Base-by-base conservation (phyloP, 1,284 basidiomycete genomes). In the Stereum hirsutum region DNA sequence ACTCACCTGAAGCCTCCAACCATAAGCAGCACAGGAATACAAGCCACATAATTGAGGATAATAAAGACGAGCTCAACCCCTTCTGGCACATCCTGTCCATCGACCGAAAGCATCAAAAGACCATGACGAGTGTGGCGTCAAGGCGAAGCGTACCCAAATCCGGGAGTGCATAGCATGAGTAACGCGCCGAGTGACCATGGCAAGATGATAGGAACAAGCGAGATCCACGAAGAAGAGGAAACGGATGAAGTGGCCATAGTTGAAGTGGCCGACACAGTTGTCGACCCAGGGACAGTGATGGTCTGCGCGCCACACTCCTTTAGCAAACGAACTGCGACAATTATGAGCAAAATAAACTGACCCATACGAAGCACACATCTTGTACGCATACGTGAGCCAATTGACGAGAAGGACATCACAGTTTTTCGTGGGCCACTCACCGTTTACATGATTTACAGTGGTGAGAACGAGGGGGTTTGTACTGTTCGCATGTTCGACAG, bases 221-320 rank as follows among this genome's bases (percentile, higher is more conserved):
- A 93, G 33, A 57, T 95, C 89, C 44, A 99, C 93, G 54, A 75
- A 93, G 61, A 93, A 83, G 2, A 97, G 75, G 64, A 97, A 97
- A 17, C 93, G 85, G 44, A 96, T 68, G 58, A 98, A 98, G 63
- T 94, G 79, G 1, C 84, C 85, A 49, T 94, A 83, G 61, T 95
- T 97, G 64, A 73, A 77, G 61, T 90, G 84, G 0, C 92, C 93
- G 50, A 96, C 84, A 57, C 91, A 91, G 58, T 89, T 90, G 57
- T 89, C 88, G 44, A 89, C 81, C 88, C 87, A 91, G 19, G 87
- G 87, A 58, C 92, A 95, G 54, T 95, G 92, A 54, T 96, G 92
- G 65, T 91, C 85, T 88, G 49, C 4, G 12, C 10, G n/a, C 28
- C 10, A 24, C 23, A n/a, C 32, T 31, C n/a, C 25, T 41, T 34